Evolutionary conservation across 495 filamentous ascomycete genomes (phyloP).

Genomic region (Aspergillus taichungensis): DNA sequence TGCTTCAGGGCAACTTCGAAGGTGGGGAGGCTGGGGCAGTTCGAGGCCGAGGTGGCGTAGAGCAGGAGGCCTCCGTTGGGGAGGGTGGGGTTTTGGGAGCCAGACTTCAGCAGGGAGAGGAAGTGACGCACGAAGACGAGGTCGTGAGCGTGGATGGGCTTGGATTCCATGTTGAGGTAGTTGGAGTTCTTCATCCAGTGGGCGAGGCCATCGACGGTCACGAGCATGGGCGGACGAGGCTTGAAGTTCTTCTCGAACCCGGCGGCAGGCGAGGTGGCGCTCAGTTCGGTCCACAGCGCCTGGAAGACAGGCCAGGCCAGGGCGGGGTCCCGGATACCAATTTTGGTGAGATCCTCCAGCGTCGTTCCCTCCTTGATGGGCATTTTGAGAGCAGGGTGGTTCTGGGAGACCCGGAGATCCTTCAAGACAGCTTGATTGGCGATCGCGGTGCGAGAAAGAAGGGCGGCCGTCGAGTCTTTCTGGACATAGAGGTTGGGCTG

Average conservation of each 20-base stretch:
- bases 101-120: conserved; percentile 52
- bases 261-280: conserved; percentile 41
- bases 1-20: conserved; percentile 58
- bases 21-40: conserved; percentile 49
- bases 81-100: conserved; percentile 38
- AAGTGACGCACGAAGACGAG: conserved; percentile 71
- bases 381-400: conserved; percentile 50
- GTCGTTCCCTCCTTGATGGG: conserved; percentile 49
- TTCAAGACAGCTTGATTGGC: conserved; percentile 64
- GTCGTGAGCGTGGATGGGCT: conserved; percentile 80
- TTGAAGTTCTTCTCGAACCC: conserved; percentile 26
- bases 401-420: conserved; percentile 44
- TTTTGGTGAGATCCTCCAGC: conserved; percentile 56
- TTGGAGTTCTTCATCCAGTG: conserved; percentile 70
- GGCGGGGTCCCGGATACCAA: conserved; percentile 65
- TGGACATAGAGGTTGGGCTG: conserved; percentile 63
- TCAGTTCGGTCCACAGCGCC: conserved; percentile 73
- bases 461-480: conserved; percentile 59
- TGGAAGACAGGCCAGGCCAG: conserved; percentile 74
- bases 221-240: conserved; percentile 66
- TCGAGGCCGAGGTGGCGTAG: conserved; percentile 60
- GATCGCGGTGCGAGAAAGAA: conserved; percentile 59
- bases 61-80: conserved; percentile 73
- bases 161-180: conserved; percentile 59
- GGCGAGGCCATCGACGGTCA: conserved; percentile 67